These are phyloP conservation scores for Vitis hybrid DNA, from an alignment of 177 flowering plant species.

Conservation along the genomic window DNA sequence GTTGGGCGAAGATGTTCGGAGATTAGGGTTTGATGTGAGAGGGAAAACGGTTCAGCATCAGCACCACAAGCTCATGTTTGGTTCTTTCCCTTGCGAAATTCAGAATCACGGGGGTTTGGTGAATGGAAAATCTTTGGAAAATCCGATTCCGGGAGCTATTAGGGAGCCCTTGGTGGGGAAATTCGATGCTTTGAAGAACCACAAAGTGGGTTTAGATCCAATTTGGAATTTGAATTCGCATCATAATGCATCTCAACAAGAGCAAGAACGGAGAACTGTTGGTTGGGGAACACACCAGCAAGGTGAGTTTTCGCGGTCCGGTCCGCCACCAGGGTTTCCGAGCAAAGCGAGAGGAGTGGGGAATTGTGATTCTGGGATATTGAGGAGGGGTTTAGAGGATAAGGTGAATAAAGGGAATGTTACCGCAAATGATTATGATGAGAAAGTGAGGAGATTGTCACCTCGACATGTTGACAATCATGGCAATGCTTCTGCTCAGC, in stretches of 20 bases:
- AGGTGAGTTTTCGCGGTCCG: constrained; percentile 16
- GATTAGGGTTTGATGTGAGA: constrained; percentile 34
- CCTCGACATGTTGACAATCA: constrained; percentile 5
- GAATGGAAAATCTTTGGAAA: constrained; percentile 18
- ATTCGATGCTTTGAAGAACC: constrained; percentile 11
- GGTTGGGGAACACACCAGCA: constrained; percentile 22
- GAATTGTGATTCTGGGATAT: constrained; percentile 20
- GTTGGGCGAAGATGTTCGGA: constrained; percentile 24
- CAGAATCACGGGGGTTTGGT: constrained; percentile 14
- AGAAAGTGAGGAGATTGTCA: constrained; percentile 5
- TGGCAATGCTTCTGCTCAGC: constrained; percentile 7
- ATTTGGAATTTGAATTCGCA: constrained; percentile 1
- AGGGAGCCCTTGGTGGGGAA: constrained; percentile 1
- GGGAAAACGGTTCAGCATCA: constrained; percentile 13
- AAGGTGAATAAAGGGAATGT: constrained; percentile 23
- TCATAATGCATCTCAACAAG: constrained; percentile 9
- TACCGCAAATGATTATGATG: constrained; percentile 1
- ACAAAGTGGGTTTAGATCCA: constrained; percentile 18
- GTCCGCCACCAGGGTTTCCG: constrained; percentile 49
- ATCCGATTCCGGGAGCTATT: not conserved
- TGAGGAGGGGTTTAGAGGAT: constrained; percentile 20
- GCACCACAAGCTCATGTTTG: constrained; percentile 43
- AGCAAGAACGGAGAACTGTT: constrained; percentile 18
- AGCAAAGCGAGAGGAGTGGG: constrained; percentile 30
- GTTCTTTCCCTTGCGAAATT: constrained; percentile 38